Evolutionary conservation across 1,284 basidiomycete genomes (phyloP).

Genomic region (Taiwanofungus camphoratus): DNA sequence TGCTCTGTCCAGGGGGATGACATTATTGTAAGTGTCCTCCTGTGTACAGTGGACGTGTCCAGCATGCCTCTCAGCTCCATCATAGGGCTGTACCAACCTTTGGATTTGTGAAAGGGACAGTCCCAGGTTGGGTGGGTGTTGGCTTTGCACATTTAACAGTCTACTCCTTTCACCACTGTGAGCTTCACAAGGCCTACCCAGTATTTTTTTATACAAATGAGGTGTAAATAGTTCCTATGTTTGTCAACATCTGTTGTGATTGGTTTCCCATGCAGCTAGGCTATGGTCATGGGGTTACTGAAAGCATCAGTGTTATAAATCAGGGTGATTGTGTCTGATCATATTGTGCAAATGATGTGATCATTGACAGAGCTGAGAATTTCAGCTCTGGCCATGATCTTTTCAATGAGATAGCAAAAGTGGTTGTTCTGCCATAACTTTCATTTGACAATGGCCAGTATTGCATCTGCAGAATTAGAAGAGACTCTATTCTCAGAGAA

Average conservation of each 20-base stretch:
- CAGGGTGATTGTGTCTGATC: neutral
- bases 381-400: neutral
- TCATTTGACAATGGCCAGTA: neutral
- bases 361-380: neutral
- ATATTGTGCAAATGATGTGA: neutral
- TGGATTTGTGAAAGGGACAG: constrained; percentile 1
- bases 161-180: neutral
- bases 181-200: neutral
- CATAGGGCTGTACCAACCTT: constrained; percentile 4
- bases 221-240: neutral
- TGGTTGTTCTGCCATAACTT: neutral
- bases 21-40: too few relatives aligned
- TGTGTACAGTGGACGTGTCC: too few relatives aligned
- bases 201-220: neutral
- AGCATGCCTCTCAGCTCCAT: too few relatives aligned
- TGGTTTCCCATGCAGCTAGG: neutral
- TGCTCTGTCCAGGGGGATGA: too few relatives aligned
- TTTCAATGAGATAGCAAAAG: neutral
- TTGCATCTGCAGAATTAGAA: neutral
- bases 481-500: neutral
- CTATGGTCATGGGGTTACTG: neutral
- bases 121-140: constrained; percentile 1
- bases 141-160: constrained; percentile 3
- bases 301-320: neutral
- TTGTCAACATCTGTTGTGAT: neutral